These are phyloP conservation scores for Salix udensis DNA, from an alignment of 345 rosid species.

Conservation along the genomic window DNA sequence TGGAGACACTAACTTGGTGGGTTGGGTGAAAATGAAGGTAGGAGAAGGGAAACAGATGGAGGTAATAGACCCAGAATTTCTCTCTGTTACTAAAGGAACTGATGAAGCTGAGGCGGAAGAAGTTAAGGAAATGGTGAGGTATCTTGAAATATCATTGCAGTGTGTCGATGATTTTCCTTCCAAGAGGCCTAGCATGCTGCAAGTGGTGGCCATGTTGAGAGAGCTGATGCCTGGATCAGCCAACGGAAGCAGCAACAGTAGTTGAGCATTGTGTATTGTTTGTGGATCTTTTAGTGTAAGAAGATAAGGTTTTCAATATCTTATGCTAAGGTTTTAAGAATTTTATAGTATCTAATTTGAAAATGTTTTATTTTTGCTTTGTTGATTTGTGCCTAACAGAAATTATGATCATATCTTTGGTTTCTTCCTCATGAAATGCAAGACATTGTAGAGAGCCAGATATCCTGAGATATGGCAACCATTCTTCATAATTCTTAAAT, in stretches of 20 bases:
- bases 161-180: conserved; percentile 90
- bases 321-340: conserved; percentile 15
- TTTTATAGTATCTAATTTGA: conserved; percentile 31
- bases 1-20: conserved; percentile 94
- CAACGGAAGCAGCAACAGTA: conserved; percentile 60
- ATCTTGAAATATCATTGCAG: conserved; percentile 70
- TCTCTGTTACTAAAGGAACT: conserved; percentile 36
- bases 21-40: conserved; percentile 88
- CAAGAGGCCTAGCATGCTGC: conserved; percentile 80
- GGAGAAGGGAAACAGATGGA: conserved; percentile 86
- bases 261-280: conserved; percentile 23
- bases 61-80: conserved; percentile 75
- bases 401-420: no score
- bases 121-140: conserved; percentile 81
- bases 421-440: not conserved
- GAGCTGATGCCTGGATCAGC: conserved; percentile 64
- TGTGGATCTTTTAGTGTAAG: conserved; percentile 17
- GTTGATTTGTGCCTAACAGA: not conserved
- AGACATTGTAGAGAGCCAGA: not conserved
- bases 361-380: conserved; percentile 12
- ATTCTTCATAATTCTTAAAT: not conserved
- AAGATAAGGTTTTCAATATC: conserved; percentile 20
- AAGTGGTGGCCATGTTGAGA: conserved; percentile 78
- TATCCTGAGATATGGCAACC: not conserved
- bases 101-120: conserved; percentile 52